Conservation (phyloP, 495 filamentous ascomycete genomes). For the Amphirosellinia nigrospora region DNA sequence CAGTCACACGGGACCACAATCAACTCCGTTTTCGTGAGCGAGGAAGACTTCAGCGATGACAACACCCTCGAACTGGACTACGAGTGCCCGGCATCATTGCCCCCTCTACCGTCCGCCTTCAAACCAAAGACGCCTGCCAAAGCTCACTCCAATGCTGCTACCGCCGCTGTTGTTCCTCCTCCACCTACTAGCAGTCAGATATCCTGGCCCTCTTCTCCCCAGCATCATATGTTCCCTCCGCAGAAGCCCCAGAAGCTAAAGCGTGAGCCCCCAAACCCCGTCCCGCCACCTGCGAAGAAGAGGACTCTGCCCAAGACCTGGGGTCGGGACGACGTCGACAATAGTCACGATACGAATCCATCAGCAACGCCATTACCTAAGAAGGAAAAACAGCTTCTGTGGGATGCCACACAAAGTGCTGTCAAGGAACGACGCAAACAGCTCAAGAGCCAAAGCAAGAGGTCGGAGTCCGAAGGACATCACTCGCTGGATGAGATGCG, state of each 20-base stretch:
- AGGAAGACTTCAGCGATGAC: constrained; percentile 75
- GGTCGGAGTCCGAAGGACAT: constrained; percentile 37
- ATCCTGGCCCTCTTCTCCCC: constrained; percentile 43
- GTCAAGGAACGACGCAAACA: constrained; percentile 83
- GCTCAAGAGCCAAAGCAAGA: constrained; percentile 65
- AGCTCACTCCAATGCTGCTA: constrained; percentile 11
- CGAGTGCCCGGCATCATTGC: constrained; percentile 52
- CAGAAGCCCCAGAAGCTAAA: constrained; percentile 35
- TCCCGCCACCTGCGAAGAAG: constrained; percentile 36
- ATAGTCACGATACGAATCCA: constrained; percentile 41
- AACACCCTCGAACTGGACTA: constrained; percentile 68
- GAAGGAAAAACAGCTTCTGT: constrained; percentile 53
- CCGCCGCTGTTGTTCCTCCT: constrained; percentile 28
- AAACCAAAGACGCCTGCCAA: constrained; percentile 21
- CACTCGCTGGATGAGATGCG: constrained; percentile 40
- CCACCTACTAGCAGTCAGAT: constrained; percentile 41
- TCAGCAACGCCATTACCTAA: constrained; percentile 44
- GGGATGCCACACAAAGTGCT: constrained; percentile 83
- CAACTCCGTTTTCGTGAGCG: constrained; percentile 56
- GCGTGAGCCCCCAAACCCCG: constrained; percentile 39
- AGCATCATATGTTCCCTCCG: constrained; percentile 35
- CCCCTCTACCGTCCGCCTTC: constrained; percentile 40
- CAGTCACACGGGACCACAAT: constrained; percentile 24
- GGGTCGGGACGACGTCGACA: constrained; percentile 20
- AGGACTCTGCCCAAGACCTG: constrained; percentile 41